Evolutionary conservation across 208 protist genomes (phyloP), one percentile per base, ranked within the genome.

Genomic region (Wallacemonas sp.): DNA sequence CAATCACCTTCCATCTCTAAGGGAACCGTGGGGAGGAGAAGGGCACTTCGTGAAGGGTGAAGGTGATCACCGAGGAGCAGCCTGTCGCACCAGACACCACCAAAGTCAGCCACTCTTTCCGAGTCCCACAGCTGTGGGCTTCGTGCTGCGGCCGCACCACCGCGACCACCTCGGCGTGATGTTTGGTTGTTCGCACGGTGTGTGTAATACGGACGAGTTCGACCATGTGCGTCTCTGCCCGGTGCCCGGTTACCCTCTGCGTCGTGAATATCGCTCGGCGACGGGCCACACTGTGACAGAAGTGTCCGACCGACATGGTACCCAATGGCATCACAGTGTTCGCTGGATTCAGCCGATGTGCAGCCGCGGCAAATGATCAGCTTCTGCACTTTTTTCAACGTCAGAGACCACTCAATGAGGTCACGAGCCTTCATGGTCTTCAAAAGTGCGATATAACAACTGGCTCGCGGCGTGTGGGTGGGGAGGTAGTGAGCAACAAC

Each of bases 11-110:
- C 15, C 46, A 88, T 68, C 22, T 62, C 59, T 55, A 45, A 60
- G 2, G 89, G 82, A 14, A 86, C 85, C 27, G 63, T 74, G 31
- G 90, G 86, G 41, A 77, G 73, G 9, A 96, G 74, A 31, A 96
- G 34, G n/a, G 90, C 90, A 21, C 55, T 77, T 1, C 90, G 82
- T 14, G 36, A 58, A 5, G 86, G 89, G 14, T 71, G 49, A 44
- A 59, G 69, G 19, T 76, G 70, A 26, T 84, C 80, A 1, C 90
- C 90, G 19, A 96, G 68, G 11, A 96, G 67, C 31, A 96, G 71
- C 14, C 90, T 77, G 69, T 96, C 90, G 66, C 86, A 93, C 90
- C 90, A 96, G 19, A 82, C 14, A 11, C 90, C 90, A 75, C 82
- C 79, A 45, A 75, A 91, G 63, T 96, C 84, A 6, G 62, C 51